Base-by-base conservation (phyloP, 2,329 filamentous ascomycete species). In the Sphaerostilbella broomeana region DNA sequence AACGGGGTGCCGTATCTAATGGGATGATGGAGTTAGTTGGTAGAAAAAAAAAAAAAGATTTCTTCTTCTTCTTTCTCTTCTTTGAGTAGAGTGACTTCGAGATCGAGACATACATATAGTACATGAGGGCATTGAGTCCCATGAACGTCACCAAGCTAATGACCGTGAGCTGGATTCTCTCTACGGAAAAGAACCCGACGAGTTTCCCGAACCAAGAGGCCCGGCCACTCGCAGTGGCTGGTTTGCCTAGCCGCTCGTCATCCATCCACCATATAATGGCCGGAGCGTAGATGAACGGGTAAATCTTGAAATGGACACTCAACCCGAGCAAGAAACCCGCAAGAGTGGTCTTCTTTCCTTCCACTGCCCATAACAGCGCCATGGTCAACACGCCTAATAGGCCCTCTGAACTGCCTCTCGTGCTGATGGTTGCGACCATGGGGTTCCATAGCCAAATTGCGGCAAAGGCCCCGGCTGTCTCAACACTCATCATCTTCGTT, bases 341-440 rank as follows among this genome's bases (percentile, higher is more conserved):
- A 7, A 94, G 57, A 1, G 63, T 54, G 13, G 84, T 65, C n/a
- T 69, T 68, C 35, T 70, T 71, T 36, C 74, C 68, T 47, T 88
- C 65, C 1, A 85, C 82, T 0, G 89, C 85, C 85, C 86, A 97
- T 9, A 98, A 63, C 24, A 97, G 61, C 1, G 78, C 84, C 45
- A 87, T 79, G 5, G 94, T 86, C 57, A 95, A 72, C 1, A 90
- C 86, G 12, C 86, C 88, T 6, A 98, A 63, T 10, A 98, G 59
- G 0, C 92, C 92, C 63, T 98, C 92, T 0, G 88, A 92, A 64
- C 89, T 95, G 11, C 92, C 92, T 34, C 92, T 72, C 10, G 92
- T 97, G 62, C 87, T 95, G 54, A 98, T 98, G 25, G 88, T 87
- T 0, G 92, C 92, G 8, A 97, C 92, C 89, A 98, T 97, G 0